These are phyloP conservation scores for Blastobotrys attinorum DNA, from an alignment of 805 yeast species.

Conservation along the genomic window DNA sequence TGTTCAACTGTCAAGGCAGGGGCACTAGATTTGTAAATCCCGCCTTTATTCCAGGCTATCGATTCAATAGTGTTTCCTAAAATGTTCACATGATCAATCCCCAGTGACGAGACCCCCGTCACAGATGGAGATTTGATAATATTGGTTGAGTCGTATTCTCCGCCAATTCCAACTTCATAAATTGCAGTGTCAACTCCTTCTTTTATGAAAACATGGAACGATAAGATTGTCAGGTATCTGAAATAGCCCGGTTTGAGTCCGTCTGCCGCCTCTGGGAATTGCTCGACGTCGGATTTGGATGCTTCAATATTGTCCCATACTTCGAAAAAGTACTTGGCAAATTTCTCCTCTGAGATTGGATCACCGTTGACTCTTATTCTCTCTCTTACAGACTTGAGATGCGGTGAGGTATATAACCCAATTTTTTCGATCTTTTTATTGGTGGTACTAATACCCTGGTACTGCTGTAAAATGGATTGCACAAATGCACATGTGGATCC, in stretches of 20 bases:
- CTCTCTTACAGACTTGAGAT: slow-evolving; percentile 85
- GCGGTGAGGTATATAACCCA: slow-evolving; percentile 96
- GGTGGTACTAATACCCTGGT: slow-evolving; percentile 29
- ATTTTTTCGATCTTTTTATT: slow-evolving; percentile 42
- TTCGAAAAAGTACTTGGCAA: slow-evolving; percentile 86
- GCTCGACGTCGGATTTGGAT: slow-evolving; percentile 44
- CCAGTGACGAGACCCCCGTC: slow-evolving; percentile 79
- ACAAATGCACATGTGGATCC: slow-evolving; percentile 97
- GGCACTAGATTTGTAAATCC: slow-evolving; percentile 67
- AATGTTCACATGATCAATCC: slow-evolving; percentile 85
- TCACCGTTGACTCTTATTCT: slow-evolving; percentile 80
- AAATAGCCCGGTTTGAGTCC: slow-evolving; percentile 87
- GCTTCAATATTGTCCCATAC: slow-evolving; percentile 76
- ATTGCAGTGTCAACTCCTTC: slow-evolving; percentile 93
- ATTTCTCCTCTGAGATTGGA: slow-evolving; percentile 73
- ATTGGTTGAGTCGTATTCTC: slow-evolving; percentile 95
- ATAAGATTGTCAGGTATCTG: slow-evolving; percentile 78
- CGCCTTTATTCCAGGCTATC: slow-evolving; percentile 95
- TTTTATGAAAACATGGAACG: slow-evolving; percentile 81
- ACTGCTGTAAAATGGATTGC: slow-evolving; percentile 68
- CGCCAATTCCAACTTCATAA: slow-evolving; percentile 98
- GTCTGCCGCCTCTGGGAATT: slow-evolving; percentile 67
- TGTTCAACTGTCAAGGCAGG: slow-evolving; percentile 66
- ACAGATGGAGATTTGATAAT: slow-evolving; percentile 70
- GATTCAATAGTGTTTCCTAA: slow-evolving; percentile 81